Evolutionary conservation across 768 basidiomycete species (phyloP).

Genomic region (Chalciporus piperatus): DNA sequence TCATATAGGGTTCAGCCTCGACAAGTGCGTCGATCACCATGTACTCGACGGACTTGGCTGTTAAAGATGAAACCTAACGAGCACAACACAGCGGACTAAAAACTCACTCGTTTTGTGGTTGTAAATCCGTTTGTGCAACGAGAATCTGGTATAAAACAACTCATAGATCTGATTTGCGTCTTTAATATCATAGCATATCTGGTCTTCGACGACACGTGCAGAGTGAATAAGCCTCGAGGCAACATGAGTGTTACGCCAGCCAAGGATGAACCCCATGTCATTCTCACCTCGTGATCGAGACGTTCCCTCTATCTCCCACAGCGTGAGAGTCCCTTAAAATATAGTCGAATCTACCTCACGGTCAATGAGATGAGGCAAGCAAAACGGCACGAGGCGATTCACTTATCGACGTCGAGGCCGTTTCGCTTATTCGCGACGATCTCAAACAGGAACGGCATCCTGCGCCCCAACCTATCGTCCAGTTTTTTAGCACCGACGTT

Average conservation of each 20-base stretch:
- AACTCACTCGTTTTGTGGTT: slow-evolving; percentile 67
- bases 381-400: not conserved
- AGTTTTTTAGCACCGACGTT: not conserved
- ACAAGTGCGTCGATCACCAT: slow-evolving; percentile 84
- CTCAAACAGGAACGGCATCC: slow-evolving; percentile 77
- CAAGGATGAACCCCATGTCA: not conserved
- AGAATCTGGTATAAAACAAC: slow-evolving; percentile 71
- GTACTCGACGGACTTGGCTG: slow-evolving; percentile 75
- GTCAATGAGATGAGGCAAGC: slow-evolving; percentile 2
- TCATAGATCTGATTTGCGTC: slow-evolving; percentile 75
- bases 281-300: slow-evolving; percentile 45
- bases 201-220: slow-evolving; percentile 67
- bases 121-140: slow-evolving; percentile 80
- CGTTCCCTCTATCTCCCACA: slow-evolving; percentile 59
- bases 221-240: slow-evolving; percentile 64
- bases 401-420: slow-evolving; percentile 89
- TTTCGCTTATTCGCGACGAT: slow-evolving; percentile 82
- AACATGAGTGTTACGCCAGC: not conserved
- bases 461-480: slow-evolving; percentile 31
- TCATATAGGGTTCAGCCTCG: slow-evolving; percentile 60
- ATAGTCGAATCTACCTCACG: slow-evolving; percentile 65
- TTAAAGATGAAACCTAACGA: no score
- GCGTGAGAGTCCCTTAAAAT: slow-evolving; percentile 72
- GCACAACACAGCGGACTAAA: no score
- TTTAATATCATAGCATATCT: slow-evolving; percentile 82